A percentile compares a stretch with the other conserved stretches of the same genome.
These are phyloP conservation scores for Plantago lanceolata DNA, from an alignment of 305 asterid species.

Conservation along the genomic window DNA sequence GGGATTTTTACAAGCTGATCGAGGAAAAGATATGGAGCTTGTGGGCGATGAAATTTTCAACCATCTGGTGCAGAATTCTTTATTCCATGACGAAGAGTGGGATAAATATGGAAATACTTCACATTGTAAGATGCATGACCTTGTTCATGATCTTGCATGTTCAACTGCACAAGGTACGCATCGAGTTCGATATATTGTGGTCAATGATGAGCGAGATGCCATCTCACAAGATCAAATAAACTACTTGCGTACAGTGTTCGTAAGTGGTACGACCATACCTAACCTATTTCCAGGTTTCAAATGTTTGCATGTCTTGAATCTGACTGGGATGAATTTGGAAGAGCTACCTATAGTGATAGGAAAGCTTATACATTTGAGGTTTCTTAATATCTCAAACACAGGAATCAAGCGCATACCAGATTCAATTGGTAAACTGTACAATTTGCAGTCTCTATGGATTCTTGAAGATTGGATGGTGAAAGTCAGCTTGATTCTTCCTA, in stretches of 20 bases:
- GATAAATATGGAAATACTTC: neutral
- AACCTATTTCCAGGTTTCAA: constrained; percentile 8
- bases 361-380: constrained; percentile 21
- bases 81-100: neutral
- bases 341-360: constrained; percentile 14
- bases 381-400: neutral
- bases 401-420: neutral
- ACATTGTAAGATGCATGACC: constrained; percentile 26
- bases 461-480: neutral
- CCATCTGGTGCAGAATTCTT: neutral
- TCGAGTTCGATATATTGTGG: neutral
- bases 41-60: neutral
- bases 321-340: neutral
- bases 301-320: constrained; percentile 10
- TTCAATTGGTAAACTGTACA: constrained; percentile 17
- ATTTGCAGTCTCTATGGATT: constrained; percentile 24
- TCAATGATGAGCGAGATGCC: neutral
- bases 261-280: neutral
- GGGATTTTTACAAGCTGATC: constrained; percentile 21
- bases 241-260: constrained; percentile 20
- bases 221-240: constrained; percentile 2
- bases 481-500: no score
- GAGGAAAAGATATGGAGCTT: neutral
- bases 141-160: constrained; percentile 1
- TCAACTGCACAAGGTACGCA: neutral